Evolutionary conservation across 2,329 filamentous ascomycete genomes (phyloP).

Genomic region (Daldinia sp.): DNA sequence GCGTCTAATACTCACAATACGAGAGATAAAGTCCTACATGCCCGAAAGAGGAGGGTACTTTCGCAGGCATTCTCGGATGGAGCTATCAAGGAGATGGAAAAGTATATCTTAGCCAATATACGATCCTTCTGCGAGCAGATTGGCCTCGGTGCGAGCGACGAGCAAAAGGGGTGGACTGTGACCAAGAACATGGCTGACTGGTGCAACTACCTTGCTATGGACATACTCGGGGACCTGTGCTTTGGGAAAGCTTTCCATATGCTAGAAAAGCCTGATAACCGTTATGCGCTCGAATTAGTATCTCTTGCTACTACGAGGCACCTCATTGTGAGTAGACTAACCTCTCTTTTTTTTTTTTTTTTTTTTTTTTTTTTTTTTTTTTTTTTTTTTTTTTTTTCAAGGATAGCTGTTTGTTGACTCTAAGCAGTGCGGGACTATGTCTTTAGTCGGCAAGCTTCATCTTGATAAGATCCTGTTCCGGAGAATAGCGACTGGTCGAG

Average conservation of each 20-base stretch:
- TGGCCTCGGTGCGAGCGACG: slow-evolving; percentile 56
- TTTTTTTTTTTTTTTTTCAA: not conserved
- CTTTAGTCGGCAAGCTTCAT: slow-evolving; percentile 73
- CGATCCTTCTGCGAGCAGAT: slow-evolving; percentile 74
- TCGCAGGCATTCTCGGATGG: slow-evolving; percentile 78
- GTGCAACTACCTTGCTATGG: slow-evolving; percentile 73
- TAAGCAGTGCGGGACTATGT: slow-evolving; percentile 76
- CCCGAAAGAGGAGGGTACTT: slow-evolving; percentile 77
- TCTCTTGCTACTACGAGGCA: slow-evolving; percentile 76
- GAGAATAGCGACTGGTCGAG: slow-evolving; percentile 73
- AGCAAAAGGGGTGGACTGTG: slow-evolving; percentile 67
- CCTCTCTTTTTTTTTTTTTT: not conserved
- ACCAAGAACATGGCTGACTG: slow-evolving; percentile 73
- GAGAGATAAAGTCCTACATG: slow-evolving; percentile 76
- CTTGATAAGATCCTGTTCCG: slow-evolving; percentile 77
- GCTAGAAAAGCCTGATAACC: slow-evolving; percentile 69
- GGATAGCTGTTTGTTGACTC: slow-evolving; percentile 1
- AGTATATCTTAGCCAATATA: slow-evolving; percentile 74
- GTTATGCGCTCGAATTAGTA: slow-evolving; percentile 75
- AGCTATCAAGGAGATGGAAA: slow-evolving; percentile 76
- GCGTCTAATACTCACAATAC: slow-evolving; percentile 79
- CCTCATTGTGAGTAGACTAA: slow-evolving; percentile 67
- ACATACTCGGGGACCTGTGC: slow-evolving; percentile 71
- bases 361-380: not conserved
- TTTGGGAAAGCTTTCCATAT: slow-evolving; percentile 73